Conservation (phyloP, 2,329 filamentous ascomycete genomes). For the Colletotrichum neosansevieriae region DNA sequence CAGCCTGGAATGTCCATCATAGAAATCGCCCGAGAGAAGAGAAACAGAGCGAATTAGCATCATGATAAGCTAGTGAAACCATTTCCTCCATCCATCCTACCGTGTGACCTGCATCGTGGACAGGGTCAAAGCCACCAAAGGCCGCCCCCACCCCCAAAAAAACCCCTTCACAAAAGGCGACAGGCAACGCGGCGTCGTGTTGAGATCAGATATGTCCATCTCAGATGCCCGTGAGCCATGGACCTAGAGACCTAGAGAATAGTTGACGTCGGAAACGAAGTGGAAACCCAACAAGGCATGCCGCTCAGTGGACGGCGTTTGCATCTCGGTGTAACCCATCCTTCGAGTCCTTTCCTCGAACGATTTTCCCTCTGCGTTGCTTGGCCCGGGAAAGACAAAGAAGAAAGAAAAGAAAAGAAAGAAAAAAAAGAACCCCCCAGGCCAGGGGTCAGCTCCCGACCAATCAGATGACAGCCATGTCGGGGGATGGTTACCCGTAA, state of each 20-base stretch:
- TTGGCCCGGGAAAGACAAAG: neutral
- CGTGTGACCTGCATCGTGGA: neutral
- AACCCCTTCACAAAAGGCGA: constrained; percentile 36
- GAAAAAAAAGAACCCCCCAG: no score
- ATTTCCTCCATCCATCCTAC: neutral
- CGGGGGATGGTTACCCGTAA: constrained; percentile 3
- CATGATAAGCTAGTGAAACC: no score
- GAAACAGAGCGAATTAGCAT: no score
- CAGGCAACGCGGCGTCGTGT: constrained; percentile 13
- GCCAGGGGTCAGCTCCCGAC: constrained; percentile 3
- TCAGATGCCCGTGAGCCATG: neutral
- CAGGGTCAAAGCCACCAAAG: constrained; percentile 5
- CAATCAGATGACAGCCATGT: constrained; percentile 22
- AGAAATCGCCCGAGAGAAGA: no score
- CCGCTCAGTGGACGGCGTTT: constrained; percentile 25
- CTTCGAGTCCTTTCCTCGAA: neutral
- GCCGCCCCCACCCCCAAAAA: no score
- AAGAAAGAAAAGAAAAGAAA: neutral
- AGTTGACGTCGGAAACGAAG: constrained; percentile 15
- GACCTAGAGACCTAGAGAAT: neutral
- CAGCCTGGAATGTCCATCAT: no score
- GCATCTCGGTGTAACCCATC: constrained; percentile 34
- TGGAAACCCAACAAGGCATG: neutral
- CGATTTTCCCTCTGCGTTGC: constrained; percentile 14
- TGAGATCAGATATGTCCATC: constrained; percentile 23